Conservation (phyloP, 176 grass and related monocot species). For the Carex parvula region DNA sequence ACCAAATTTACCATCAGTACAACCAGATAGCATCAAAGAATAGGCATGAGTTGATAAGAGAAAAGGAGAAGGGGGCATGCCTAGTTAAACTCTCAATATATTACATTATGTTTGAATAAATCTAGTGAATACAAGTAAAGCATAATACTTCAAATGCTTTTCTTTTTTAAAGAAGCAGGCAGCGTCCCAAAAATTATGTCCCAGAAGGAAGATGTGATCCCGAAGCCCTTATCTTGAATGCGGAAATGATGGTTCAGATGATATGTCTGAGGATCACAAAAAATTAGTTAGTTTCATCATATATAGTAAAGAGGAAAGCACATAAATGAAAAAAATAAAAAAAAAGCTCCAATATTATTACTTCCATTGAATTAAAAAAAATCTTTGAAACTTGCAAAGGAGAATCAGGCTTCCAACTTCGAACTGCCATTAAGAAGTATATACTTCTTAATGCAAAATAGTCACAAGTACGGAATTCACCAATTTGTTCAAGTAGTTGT, state of each 20-base stretch:
- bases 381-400: background rate
- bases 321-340: background rate
- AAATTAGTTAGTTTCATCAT: background rate
- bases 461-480: background rate
- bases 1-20: slow-evolving; percentile 30
- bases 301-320: background rate
- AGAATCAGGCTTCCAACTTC: background rate
- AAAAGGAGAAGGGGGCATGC: slow-evolving; percentile 13
- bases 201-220: slow-evolving; percentile 86
- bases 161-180: slow-evolving; percentile 39
- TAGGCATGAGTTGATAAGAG: slow-evolving; percentile 26
- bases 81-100: slow-evolving; percentile 40
- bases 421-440: background rate
- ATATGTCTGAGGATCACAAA: slow-evolving; percentile 48
- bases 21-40: slow-evolving; percentile 24
- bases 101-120: slow-evolving; percentile 40
- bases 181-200: slow-evolving; percentile 69
- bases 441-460: background rate
- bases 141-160: slow-evolving; percentile 35
- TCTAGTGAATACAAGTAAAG: slow-evolving; percentile 26
- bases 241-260: slow-evolving; percentile 94
- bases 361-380: background rate
- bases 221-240: slow-evolving; percentile 81
- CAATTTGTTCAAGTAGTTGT: background rate
- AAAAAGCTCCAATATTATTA: background rate